Percentiles rank a stretch among this genome's conserved stretches.
Conservation (phyloP, 208 protist genomes). For the Giardia duodenalis region DNA sequence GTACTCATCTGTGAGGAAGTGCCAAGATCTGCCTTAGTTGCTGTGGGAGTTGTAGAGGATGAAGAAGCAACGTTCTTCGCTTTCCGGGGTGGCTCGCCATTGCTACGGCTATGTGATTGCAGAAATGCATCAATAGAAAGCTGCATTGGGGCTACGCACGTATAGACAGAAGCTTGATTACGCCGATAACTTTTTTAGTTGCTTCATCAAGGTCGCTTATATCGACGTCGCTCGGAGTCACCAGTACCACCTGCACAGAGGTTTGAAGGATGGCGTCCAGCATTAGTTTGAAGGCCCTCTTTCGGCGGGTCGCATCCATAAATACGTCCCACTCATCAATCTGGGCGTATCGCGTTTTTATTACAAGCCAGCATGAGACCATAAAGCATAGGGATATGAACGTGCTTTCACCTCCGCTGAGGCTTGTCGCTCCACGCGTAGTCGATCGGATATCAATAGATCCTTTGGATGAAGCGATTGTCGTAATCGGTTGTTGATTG, state of each 20-base stretch:
- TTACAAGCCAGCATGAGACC: background rate
- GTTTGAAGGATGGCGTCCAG: background rate
- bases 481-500: no score
- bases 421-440: background rate
- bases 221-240: slow-evolving; percentile 15
- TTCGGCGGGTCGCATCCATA: background rate
- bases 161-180: background rate
- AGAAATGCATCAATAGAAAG: no score
- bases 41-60: no score
- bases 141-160: background rate
- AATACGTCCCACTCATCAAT: slow-evolving; percentile 27
- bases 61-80: no score
- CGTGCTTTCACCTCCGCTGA: background rate
- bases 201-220: background rate
- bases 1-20: no score
- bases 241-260: background rate
- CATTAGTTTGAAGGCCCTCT: background rate
- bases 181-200: background rate
- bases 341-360: background rate
- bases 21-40: no score
- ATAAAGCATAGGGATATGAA: background rate
- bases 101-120: no score
- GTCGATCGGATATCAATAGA: background rate
- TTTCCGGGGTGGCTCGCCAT: no score
- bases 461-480: no score